A percentile compares a stretch with the other conserved stretches of the same genome.
These are phyloP conservation scores for Candida hungchunana DNA, from an alignment of 805 yeast species.

Conservation along the genomic window DNA sequence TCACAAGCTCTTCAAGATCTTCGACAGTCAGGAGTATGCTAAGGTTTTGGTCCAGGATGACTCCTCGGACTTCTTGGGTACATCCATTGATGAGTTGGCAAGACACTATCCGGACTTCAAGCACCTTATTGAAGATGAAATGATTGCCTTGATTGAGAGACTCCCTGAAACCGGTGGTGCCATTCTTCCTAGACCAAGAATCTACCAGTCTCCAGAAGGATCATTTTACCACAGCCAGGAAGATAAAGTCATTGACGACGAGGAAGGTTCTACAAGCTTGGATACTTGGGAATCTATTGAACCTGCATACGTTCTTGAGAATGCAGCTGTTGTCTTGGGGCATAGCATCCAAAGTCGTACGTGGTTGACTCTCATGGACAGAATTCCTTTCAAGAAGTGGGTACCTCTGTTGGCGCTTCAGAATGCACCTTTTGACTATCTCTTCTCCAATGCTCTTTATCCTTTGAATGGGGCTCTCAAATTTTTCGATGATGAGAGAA, in stretches of 20 bases:
- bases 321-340: constrained; percentile 42
- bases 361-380: constrained; percentile 24
- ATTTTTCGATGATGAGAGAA: constrained; percentile 51
- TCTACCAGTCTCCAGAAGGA: constrained; percentile 39
- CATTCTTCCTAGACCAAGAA: constrained; percentile 36
- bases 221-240: constrained; percentile 37
- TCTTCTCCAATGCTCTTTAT: constrained; percentile 48
- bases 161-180: constrained; percentile 37
- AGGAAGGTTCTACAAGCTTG: constrained; percentile 37
- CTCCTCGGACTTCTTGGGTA: constrained; percentile 53
- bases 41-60: constrained; percentile 51
- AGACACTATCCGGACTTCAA: constrained; percentile 79
- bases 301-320: constrained; percentile 43
- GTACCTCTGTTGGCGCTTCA: constrained; percentile 43
- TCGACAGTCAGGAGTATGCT: constrained; percentile 46
- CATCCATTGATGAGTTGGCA: constrained; percentile 70
- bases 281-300: constrained; percentile 50
- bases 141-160: constrained; percentile 40
- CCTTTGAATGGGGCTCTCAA: constrained; percentile 52
- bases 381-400: constrained; percentile 42
- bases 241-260: constrained; percentile 40
- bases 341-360: constrained; percentile 41
- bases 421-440: constrained; percentile 60
- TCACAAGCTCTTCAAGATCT: constrained; percentile 44
- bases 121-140: constrained; percentile 48